Percentiles rank a stretch among this genome's conserved stretches.
phyloP scores from a whole-genome alignment of 1,284 basidiomycete species.

The Cutaneotrichosporon sp. region DNA sequence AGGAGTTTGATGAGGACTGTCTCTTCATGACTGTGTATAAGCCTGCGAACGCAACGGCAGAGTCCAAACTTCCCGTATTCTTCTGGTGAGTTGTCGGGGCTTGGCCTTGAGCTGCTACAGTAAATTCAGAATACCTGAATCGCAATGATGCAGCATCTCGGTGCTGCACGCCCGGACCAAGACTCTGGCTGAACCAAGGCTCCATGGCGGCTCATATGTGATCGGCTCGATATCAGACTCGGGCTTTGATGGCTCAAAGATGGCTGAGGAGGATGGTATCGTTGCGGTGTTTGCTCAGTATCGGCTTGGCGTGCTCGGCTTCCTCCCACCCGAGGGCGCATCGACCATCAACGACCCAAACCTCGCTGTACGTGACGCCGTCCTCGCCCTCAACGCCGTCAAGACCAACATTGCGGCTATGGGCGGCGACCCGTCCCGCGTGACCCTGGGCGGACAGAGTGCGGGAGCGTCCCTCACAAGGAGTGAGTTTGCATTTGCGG shows the following conservation, averaged over 20 bases:
- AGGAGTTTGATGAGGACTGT: constrained; percentile 6
- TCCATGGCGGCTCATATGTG: constrained; percentile 85
- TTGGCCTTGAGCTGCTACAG: background rate
- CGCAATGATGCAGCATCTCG: too few species aligned
- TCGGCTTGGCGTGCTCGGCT: constrained; percentile 75
- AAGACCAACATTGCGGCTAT: constrained; percentile 59
- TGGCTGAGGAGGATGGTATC: constrained; percentile 69
- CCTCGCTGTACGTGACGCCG: constrained; percentile 67
- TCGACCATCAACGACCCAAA: constrained; percentile 61
- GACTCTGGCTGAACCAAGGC: constrained; percentile 56
- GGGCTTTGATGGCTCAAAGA: constrained; percentile 73
- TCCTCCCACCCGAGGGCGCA: constrained; percentile 61
- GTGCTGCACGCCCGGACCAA: background rate
- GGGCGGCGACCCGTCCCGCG: constrained; percentile 55
- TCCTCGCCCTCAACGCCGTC: constrained; percentile 68
- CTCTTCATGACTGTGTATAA: constrained; percentile 8
- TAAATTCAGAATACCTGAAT: too few species aligned
- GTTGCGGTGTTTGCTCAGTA: constrained; percentile 84
- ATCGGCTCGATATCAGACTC: constrained; percentile 66
- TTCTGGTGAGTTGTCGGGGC: constrained; percentile 58
- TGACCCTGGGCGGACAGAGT: constrained; percentile 52
- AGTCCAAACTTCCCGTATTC: constrained; percentile 57
- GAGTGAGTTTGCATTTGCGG: constrained; percentile 23
- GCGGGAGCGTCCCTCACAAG: constrained; percentile 46
- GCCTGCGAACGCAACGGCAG: constrained; percentile 27